Base-by-base conservation (phyloP, 1,284 basidiomycete genomes). In the Mycena citricolor region DNA sequence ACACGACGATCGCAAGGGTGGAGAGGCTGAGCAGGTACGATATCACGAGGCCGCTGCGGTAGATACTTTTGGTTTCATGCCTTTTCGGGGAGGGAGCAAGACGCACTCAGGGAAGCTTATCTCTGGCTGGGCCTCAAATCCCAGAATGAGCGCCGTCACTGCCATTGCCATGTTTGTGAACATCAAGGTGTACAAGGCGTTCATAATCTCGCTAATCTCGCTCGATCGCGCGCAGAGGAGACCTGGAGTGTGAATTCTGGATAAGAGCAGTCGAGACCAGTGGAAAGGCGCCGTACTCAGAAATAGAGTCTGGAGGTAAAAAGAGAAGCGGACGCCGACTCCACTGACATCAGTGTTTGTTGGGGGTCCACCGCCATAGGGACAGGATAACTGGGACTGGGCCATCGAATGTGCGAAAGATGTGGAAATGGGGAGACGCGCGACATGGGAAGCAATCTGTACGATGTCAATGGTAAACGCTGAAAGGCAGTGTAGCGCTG, bases 91-190 rank as follows among this genome's bases (percentile, higher is more conserved):
- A 22, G 21, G 14, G 20, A 31, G 3, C 12, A 22, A n/a, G 23
- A 47, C 49, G 12, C 40, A 60, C 58, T 62, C 61, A 12, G 61
- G 60, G 26, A 61, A 52, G 42, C 53, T 59, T 7, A 61, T 59
- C 39, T 57, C 55, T 11, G 60, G 55, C 1, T 28, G 23, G 6
- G 51, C 34, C 38, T 56, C 54, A 16, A 61, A 54, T 13, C 58
- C 57, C 8, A 61, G 32, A 13, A 61, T 59, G 21, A 61, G 45
- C 12, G 58, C 49, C 8, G 59, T 57, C 2, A 60, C 55, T 4
- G 51, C 56, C 54, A 60, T 54, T 8, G 57, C 58, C 13, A 59
- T 54, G 35, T 61, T 61, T n/a, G 59, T 62, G n/a, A 50, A 51
- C 17, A 62, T 45, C 13, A 62, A 49, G 1, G 61, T 61, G 34